These are phyloP conservation scores for Starmerella vitae DNA, from an alignment of 805 yeast species.

Conservation along the genomic window DNA sequence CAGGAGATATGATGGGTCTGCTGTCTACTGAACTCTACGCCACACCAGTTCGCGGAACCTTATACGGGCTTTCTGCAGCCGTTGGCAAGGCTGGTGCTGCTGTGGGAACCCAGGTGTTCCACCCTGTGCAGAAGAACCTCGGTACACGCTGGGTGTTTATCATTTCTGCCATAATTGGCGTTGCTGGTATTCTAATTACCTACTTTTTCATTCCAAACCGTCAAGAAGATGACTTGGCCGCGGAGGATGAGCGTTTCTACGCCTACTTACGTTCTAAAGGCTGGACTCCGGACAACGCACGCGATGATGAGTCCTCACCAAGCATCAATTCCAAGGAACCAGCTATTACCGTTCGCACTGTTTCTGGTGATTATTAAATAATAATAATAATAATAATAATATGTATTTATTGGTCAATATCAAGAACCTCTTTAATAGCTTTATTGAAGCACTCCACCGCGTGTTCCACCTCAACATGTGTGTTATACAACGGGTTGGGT, in stretches of 20 bases:
- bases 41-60: constrained; percentile 63
- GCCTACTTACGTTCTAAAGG: constrained; percentile 46
- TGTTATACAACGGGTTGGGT: constrained; percentile 73
- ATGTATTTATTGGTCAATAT: too few relatives aligned
- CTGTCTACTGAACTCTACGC: constrained; percentile 56
- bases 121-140: constrained; percentile 48
- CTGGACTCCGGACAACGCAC: constrained; percentile 32
- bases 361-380: too few relatives aligned
- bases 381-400: too few relatives aligned
- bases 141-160: constrained; percentile 68
- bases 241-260: constrained; percentile 50
- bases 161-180: constrained; percentile 62
- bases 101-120: constrained; percentile 59
- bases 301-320: not conserved
- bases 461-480: constrained; percentile 46
- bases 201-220: constrained; percentile 54
- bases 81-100: constrained; percentile 79
- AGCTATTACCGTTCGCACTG: not conserved
- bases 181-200: constrained; percentile 47
- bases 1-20: constrained; percentile 64
- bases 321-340: not conserved
- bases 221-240: constrained; percentile 52
- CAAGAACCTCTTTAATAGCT: too few relatives aligned
- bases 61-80: constrained; percentile 66
- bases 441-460: constrained; percentile 37